Evolutionary conservation across 768 basidiomycete genomes (phyloP).

Genomic region (Dacryopinax spathularia): DNA sequence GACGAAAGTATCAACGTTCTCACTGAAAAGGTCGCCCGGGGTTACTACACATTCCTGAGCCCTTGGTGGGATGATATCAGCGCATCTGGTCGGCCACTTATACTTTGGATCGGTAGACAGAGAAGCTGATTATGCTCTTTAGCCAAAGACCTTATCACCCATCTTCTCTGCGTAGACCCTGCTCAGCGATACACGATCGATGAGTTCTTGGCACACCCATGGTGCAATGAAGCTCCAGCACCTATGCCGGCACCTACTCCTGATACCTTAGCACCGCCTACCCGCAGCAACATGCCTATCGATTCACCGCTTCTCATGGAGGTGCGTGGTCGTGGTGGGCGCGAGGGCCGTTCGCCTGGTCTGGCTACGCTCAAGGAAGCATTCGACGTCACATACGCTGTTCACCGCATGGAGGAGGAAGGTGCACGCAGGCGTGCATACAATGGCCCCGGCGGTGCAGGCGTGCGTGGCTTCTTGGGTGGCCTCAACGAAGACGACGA

Average conservation of each 20-base stretch:
- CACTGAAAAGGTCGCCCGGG: conserved; percentile 94
- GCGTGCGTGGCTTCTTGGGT: conserved; percentile 58
- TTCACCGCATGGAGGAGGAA: conserved; percentile 99
- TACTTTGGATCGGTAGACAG: neutral
- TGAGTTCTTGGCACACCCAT: conserved; percentile 91
- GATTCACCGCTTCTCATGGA: conserved; percentile 86
- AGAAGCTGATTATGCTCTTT: conserved; percentile 10
- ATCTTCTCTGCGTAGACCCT: conserved; percentile 90
- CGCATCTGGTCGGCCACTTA: conserved; percentile 40
- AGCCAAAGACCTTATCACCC: conserved; percentile 93
- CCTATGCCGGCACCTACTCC: conserved; percentile 58
- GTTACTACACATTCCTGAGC: conserved; percentile 94
- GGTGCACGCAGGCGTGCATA: conserved; percentile 74
- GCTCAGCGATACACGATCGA: conserved; percentile 93
- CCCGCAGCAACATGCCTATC: conserved; percentile 33
- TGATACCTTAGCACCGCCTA: conserved; percentile 23
- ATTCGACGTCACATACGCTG: conserved; percentile 96
- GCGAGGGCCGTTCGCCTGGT: conserved; percentile 80
- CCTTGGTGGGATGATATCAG: conserved; percentile 99
- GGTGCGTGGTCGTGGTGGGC: conserved; percentile 51
- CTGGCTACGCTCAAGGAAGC: conserved; percentile 89
- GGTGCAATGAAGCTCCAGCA: conserved; percentile 63
- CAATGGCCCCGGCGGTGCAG: conserved; percentile 64
- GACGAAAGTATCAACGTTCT: conserved; percentile 97
- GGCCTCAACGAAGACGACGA: conserved; percentile 94